A percentile compares a stretch with the other conserved stretches of the same genome.
phyloP scores from a whole-genome alignment of 495 filamentous ascomycete genomes.

The Hypomontagnella submonticulosa region DNA sequence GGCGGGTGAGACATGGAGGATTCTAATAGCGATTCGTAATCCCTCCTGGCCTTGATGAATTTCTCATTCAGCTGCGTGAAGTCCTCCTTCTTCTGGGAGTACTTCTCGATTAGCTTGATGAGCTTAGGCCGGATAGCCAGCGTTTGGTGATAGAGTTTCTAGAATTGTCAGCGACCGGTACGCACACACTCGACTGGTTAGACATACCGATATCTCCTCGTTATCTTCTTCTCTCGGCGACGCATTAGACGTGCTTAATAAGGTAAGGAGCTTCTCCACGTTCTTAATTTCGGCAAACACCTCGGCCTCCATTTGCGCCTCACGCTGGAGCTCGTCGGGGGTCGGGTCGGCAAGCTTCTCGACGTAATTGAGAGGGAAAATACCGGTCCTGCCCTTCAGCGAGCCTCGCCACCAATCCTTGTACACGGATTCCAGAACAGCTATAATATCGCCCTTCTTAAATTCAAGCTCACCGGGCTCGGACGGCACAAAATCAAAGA shows the following conservation, averaged over 20 bases:
- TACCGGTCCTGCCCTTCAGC: constrained; percentile 91
- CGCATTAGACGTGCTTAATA: constrained; percentile 93
- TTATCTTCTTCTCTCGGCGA: constrained; percentile 88
- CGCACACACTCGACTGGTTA: neutral
- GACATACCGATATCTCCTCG: constrained; percentile 84
- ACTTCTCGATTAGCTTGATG: constrained; percentile 98
- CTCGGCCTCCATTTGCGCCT: constrained; percentile 96
- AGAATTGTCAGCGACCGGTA: constrained; percentile 27
- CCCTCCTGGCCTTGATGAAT: constrained; percentile 97
- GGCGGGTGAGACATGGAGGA: constrained; percentile 91
- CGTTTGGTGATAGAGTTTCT: constrained; percentile 92
- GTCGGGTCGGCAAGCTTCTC: constrained; percentile 97
- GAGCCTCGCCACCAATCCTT: constrained; percentile 99
- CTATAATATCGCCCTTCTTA: constrained; percentile 96
- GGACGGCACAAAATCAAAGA: constrained; percentile 94
- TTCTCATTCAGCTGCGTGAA: constrained; percentile 99
- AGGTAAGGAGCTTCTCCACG: constrained; percentile 93
- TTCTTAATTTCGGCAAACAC: constrained; percentile 99
- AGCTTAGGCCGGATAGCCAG: constrained; percentile 94
- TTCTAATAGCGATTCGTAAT: constrained; percentile 96
- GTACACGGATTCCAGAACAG: constrained; percentile 95
- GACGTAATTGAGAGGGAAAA: constrained; percentile 98
- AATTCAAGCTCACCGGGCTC: constrained; percentile 96
- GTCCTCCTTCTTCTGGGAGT: constrained; percentile 99
- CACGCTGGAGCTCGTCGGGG: constrained; percentile 90